A percentile compares a stretch with the other conserved stretches of the same genome.
Conservation (phyloP, 1,284 basidiomycete species). For the Vanrija humicola region DNA sequence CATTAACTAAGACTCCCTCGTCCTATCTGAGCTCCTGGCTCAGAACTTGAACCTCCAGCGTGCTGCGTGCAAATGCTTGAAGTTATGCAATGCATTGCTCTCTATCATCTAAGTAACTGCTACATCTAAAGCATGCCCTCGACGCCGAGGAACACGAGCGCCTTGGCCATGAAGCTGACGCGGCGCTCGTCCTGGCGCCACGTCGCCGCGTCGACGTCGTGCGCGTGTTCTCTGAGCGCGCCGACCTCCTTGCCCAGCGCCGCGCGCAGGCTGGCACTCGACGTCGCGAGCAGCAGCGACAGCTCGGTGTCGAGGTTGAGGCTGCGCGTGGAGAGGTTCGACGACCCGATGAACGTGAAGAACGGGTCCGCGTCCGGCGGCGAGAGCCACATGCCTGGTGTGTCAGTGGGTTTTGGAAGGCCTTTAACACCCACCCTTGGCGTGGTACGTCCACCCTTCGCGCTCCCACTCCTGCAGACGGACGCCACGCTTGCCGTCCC, state of each 20-base stretch:
- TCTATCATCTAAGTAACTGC: too few relatives aligned
- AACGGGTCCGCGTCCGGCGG: constrained; percentile 53
- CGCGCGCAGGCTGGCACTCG: constrained; percentile 50
- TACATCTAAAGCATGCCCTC: constrained; percentile 45
- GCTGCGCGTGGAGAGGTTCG: constrained; percentile 90
- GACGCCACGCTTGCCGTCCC: constrained; percentile 55
- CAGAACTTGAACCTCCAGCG: too few relatives aligned
- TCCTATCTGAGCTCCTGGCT: too few relatives aligned
- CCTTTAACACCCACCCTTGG: constrained; percentile 67
- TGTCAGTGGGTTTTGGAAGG: background rate
- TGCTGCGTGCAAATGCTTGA: too few relatives aligned
- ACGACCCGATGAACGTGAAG: constrained; percentile 88
- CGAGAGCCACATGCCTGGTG: constrained; percentile 84
- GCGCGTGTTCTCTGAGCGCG: constrained; percentile 48
- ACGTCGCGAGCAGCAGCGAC: constrained; percentile 77
- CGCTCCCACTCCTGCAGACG: constrained; percentile 81
- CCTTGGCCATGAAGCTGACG: constrained; percentile 66
- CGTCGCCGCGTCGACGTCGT: constrained; percentile 50
- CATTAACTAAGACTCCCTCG: too few relatives aligned
- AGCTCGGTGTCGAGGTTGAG: constrained; percentile 89
- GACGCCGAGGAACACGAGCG: constrained; percentile 55
- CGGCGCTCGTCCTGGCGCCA: constrained; percentile 56
- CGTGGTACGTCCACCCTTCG: constrained; percentile 96
- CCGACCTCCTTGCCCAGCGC: constrained; percentile 52
- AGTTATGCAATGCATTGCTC: background rate